phyloP scores from a whole-genome alignment of 2,329 filamentous ascomycete species.

The Cladorrhinum sp. region DNA sequence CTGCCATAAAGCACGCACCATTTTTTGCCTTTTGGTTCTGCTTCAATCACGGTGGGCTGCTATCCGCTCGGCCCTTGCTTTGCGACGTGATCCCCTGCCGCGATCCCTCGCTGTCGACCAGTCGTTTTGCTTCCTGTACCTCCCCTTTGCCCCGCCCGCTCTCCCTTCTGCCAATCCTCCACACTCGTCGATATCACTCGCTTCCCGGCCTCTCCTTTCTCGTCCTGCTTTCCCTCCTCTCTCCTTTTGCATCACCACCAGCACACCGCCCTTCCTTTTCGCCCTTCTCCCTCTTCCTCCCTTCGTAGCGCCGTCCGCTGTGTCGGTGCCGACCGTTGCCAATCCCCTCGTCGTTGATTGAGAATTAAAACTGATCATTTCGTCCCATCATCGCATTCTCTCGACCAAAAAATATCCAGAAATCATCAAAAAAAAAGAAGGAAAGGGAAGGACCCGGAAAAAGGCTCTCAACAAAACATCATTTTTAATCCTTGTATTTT shows the following conservation, averaged over 20 bases:
- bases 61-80: constrained; percentile 30
- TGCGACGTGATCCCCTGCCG: constrained; percentile 23
- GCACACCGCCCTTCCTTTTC: constrained; percentile 33
- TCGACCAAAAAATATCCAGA: constrained; percentile 23
- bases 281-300: constrained; percentile 33
- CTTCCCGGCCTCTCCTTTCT: constrained; percentile 24
- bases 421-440: constrained; percentile 25
- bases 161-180: constrained; percentile 21
- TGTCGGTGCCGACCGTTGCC: constrained; percentile 25
- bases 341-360: constrained; percentile 25
- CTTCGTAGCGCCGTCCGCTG: constrained; percentile 33
- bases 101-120: constrained; percentile 20
- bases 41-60: constrained; percentile 30
- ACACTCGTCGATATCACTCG: constrained; percentile 28
- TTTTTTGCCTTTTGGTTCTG: constrained; percentile 12
- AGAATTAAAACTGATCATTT: constrained; percentile 24
- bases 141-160: constrained; percentile 26
- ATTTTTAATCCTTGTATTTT: constrained; percentile 37
- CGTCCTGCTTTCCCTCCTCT: constrained; percentile 31
- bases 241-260: constrained; percentile 29
- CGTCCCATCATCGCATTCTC: constrained; percentile 29
- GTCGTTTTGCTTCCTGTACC: constrained; percentile 24
- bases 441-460: constrained; percentile 25
- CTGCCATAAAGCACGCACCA: constrained; percentile 19
- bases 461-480: constrained; percentile 20